phyloP scores from a whole-genome alignment of 768 basidiomycete genomes.

The Cystofilobasidium capitatum region DNA sequence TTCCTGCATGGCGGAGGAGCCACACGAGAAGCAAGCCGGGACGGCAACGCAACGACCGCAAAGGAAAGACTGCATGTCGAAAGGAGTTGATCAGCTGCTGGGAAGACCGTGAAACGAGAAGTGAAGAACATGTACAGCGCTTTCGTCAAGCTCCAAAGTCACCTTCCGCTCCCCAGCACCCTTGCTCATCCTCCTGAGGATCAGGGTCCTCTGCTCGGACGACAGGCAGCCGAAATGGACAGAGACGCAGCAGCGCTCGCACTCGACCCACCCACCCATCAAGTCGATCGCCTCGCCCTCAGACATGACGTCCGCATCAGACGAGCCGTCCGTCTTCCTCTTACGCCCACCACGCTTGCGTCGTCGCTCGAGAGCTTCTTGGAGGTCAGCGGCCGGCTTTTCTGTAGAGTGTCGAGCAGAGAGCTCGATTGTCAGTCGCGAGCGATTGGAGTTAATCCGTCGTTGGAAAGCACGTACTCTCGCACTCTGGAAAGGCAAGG shows the following conservation, averaged over 20 bases:
- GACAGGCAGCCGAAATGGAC: constrained; percentile 31
- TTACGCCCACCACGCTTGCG: constrained; percentile 42
- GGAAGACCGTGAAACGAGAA: neutral
- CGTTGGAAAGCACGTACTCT: neutral
- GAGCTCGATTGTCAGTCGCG: neutral
- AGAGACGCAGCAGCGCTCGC: constrained; percentile 65
- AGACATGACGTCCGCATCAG: constrained; percentile 50
- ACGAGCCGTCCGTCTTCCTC: constrained; percentile 42
- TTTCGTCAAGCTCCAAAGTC: constrained; percentile 4
- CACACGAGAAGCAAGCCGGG: constrained; percentile 18
- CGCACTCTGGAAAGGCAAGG: constrained; percentile 1
- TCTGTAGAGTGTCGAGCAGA: neutral
- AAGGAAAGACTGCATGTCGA: neutral
- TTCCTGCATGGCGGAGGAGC: neutral
- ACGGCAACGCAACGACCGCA: constrained; percentile 7
- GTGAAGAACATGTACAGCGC: neutral
- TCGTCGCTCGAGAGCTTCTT: neutral
- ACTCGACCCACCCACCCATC: constrained; percentile 75
- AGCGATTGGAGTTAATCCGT: neutral
- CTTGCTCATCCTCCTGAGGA: neutral
- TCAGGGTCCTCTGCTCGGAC: neutral
- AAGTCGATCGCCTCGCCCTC: constrained; percentile 47
- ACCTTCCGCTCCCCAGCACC: neutral
- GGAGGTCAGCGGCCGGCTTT: neutral
- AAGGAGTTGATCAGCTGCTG: neutral